Percentiles rank a stretch among this genome's conserved stretches.
phyloP scores from a whole-genome alignment of 257 asterid genomes.

The Anisodus tanguticus region DNA sequence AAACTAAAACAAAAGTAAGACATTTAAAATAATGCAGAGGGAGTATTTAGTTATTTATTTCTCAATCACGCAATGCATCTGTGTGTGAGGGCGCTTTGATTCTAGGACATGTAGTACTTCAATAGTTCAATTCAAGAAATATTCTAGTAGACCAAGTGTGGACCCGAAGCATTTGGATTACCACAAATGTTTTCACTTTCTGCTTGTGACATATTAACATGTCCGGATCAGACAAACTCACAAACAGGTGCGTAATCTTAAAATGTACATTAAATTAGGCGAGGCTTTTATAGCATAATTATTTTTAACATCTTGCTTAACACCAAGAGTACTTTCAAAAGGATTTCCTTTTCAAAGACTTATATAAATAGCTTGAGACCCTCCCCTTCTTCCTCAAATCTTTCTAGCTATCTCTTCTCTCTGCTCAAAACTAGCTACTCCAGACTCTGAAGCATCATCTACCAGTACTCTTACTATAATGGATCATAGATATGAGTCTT shows the following conservation, averaged over 20 bases:
- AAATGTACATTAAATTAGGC: background rate
- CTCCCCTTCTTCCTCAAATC: constrained; percentile 39
- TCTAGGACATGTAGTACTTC: background rate
- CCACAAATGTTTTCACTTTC: background rate
- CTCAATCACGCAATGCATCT: too few relatives aligned
- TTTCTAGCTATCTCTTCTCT: background rate
- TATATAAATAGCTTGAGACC: constrained; percentile 57
- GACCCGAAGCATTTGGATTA: background rate
- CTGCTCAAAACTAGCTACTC: background rate
- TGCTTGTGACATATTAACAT: background rate
- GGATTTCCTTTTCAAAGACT: background rate
- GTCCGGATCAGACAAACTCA: background rate
- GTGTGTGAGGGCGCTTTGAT: too few relatives aligned
- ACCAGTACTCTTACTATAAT: constrained; percentile 39
- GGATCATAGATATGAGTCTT: constrained; percentile 66
- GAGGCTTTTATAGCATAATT: background rate
- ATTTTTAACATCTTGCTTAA: background rate
- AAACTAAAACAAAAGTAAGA: too few relatives aligned
- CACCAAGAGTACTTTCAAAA: background rate
- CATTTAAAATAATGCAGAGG: too few relatives aligned
- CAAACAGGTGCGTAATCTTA: background rate
- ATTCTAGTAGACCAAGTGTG: background rate
- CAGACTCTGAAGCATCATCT: background rate
- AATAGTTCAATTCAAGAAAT: background rate
- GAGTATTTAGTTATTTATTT: too few relatives aligned